Base-by-base conservation (phyloP, 208 protist genomes). In the Leishmania braziliensis region DNA sequence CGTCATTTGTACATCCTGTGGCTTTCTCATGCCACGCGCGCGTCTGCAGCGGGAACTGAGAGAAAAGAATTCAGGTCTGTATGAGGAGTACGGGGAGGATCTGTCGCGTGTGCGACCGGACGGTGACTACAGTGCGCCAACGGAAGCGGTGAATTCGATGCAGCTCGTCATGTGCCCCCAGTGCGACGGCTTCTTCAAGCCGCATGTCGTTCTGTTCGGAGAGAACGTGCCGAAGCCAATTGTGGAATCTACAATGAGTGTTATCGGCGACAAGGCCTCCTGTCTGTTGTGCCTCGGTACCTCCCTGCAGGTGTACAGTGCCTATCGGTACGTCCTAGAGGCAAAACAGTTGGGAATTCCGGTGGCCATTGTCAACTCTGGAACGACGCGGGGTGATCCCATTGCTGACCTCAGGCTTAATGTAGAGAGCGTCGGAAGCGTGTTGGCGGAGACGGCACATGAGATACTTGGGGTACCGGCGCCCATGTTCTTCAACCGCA, bases 151-250 rank as follows among this genome's bases (percentile, higher is more conserved):
- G n/a, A 53, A 88, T 50, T 63, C 78, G 23, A 93, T 97, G 86
- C 82, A 80, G 36, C 81, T 97, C 3, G 84, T 92, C 10, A 79
- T 78, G 50, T 97, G 93, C 72, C 70, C 75, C 5, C n/a, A 73
- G 18, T 97, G 93, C 78, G 89, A 86, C 18, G 90, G 90, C 33
- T 82, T 86, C 60, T 82, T 95, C n/a, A 97, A 95, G 79, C 92
- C 93, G 6, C 87, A 95, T 65, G 93, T 97, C 20, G 93, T 97
- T n/a, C 84, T 97, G 10, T 97, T 97, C 78, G 93, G 93, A 36
- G 91, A 95, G 65, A 94, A 93, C 76, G 90, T 97, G 10, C 84
- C 84, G 4, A 78, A 62, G 29, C 56, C 54, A n/a, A 73, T 75
- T 8, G 86, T 97, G 16, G 56, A 80, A 0, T 23, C 46, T 6